phyloP scores from a whole-genome alignment of 768 basidiomycete species.

The Crucibulum laeve region DNA sequence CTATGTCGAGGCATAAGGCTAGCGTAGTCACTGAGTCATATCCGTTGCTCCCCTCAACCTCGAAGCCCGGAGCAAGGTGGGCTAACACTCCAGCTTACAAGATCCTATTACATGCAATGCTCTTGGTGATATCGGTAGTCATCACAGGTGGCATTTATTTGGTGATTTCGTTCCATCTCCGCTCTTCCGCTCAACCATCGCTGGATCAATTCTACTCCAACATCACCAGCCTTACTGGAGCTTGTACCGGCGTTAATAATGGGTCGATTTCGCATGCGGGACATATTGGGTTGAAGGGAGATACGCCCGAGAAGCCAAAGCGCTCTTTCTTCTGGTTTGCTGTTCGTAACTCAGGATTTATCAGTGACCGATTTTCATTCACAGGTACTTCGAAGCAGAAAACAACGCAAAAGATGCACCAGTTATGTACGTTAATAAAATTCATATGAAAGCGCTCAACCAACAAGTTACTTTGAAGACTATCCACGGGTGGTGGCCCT shows the following conservation, averaged over 20 bases:
- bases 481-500: not conserved
- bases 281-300: slow-evolving; percentile 7
- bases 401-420: slow-evolving; percentile 6
- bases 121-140: no score
- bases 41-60: no score
- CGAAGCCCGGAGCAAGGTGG: no score
- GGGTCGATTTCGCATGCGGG: not conserved
- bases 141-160: no score
- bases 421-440: slow-evolving; percentile 1
- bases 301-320: slow-evolving; percentile 2
- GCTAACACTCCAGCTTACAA: no score
- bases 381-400: slow-evolving; percentile 8
- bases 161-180: no score
- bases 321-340: slow-evolving; percentile 8
- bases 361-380: not conserved
- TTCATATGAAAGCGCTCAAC: not conserved
- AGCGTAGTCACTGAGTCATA: no score
- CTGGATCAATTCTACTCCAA: not conserved
- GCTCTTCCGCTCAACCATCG: no score
- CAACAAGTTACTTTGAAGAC: not conserved
- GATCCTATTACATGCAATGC: no score
- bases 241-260: not conserved
- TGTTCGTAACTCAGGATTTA: not conserved
- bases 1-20: no score
- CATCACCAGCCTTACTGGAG: not conserved